Conservation (phyloP, 306 rosid species). For the Sicyos baderoa region DNA sequence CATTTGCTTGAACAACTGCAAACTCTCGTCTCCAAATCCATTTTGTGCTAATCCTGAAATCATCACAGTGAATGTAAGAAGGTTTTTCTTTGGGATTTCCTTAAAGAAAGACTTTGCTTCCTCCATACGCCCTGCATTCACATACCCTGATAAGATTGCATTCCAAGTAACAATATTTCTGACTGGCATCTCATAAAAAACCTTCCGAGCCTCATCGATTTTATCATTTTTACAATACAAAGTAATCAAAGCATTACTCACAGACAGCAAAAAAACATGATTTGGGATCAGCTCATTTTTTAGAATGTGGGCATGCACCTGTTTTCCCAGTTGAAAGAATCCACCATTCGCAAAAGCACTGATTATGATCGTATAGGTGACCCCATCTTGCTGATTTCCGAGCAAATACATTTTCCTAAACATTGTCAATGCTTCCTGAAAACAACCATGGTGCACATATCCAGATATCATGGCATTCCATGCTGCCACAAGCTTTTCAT, state of each 20-base stretch:
- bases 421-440: slow-evolving; percentile 19
- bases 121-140: slow-evolving; percentile 7
- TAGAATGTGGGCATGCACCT: slow-evolving; percentile 11
- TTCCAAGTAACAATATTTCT: slow-evolving; percentile 16
- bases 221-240: slow-evolving; percentile 18
- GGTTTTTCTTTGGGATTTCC: slow-evolving; percentile 11
- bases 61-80: slow-evolving; percentile 16
- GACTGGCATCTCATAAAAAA: slow-evolving; percentile 1
- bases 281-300: neutral
- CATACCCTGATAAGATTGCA: slow-evolving; percentile 23
- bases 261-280: neutral
- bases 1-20: slow-evolving; percentile 21
- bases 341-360: slow-evolving; percentile 13
- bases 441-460: slow-evolving; percentile 20
- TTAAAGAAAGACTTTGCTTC: slow-evolving; percentile 22
- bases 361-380: slow-evolving; percentile 13
- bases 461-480: slow-evolving; percentile 30
- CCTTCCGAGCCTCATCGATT: neutral
- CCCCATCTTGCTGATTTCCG: slow-evolving; percentile 5
- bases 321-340: slow-evolving; percentile 20
- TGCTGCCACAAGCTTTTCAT: slow-evolving; percentile 19
- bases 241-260: slow-evolving; percentile 12
- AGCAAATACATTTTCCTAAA: slow-evolving; percentile 21
- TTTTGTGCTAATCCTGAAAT: slow-evolving; percentile 25
- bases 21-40: slow-evolving; percentile 21